phyloP scores from a whole-genome alignment of 345 rosid species.

The Carallia brachiata region DNA sequence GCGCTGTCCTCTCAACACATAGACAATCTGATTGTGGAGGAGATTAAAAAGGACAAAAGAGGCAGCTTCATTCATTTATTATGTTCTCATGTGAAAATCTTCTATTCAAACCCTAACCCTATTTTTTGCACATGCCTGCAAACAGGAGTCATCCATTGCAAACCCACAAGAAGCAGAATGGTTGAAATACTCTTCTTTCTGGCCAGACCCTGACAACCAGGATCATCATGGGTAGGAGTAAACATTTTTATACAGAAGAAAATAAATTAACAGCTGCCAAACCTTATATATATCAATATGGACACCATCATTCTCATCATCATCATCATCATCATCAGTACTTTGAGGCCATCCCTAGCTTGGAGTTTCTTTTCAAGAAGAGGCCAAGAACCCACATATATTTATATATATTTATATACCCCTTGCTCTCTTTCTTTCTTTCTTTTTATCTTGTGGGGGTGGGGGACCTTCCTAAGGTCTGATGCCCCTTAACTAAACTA shows the following conservation, averaged over 20 bases:
- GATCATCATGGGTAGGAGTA: conserved; percentile 93
- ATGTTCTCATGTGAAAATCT: conserved; percentile 27
- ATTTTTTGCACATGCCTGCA: conserved; percentile 14
- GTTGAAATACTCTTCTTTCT: conserved; percentile 95
- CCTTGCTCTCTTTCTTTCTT: conserved; percentile 27
- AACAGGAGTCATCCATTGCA: conserved; percentile 78
- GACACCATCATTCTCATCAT: conserved; percentile 45
- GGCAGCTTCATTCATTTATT: conserved; percentile 45
- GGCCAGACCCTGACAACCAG: conserved; percentile 97
- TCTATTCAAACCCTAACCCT: conserved; percentile 29
- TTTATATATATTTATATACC: neutral
- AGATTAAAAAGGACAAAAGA: conserved; percentile 35
- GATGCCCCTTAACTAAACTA: conserved; percentile 46
- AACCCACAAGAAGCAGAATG: conserved; percentile 96
- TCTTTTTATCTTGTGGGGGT: conserved; percentile 15
- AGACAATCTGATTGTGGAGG: conserved; percentile 27
- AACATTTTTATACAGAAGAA: conserved; percentile 15
- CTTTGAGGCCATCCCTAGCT: conserved; percentile 27
- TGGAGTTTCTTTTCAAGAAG: conserved; percentile 31
- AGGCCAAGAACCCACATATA: conserved; percentile 19
- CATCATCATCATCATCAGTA: conserved; percentile 30
- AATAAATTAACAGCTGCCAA: neutral
- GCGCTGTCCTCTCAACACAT: conserved; percentile 51
- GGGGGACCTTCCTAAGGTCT: conserved; percentile 27
- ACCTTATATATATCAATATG: neutral